These are phyloP conservation scores for Penicillium lividum DNA, from an alignment of 495 filamentous ascomycete genomes.

Conservation along the genomic window DNA sequence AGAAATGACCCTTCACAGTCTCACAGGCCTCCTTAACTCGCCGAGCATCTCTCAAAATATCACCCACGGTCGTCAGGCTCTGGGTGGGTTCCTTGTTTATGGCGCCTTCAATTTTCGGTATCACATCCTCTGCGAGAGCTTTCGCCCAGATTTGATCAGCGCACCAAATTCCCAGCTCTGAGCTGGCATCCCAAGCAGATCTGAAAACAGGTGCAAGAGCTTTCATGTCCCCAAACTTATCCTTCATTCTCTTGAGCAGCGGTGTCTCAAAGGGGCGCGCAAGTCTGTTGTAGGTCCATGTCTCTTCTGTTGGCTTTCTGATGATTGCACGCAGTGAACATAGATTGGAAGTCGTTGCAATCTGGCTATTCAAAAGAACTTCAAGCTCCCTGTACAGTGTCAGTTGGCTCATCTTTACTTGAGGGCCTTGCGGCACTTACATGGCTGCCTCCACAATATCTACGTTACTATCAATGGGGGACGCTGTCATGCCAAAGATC, in stretches of 20 bases:
- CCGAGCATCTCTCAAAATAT: conserved; percentile 50
- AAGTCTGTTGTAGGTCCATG: conserved; percentile 58
- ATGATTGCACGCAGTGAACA: conserved; percentile 59
- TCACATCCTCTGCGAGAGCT: conserved; percentile 65
- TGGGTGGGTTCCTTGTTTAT: conserved; percentile 44
- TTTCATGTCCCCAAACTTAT: conserved; percentile 55
- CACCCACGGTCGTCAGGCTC: conserved; percentile 30
- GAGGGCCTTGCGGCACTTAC: conserved; percentile 32
- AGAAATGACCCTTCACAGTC: conserved; percentile 52
- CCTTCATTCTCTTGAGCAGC: conserved; percentile 59
- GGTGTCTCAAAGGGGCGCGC: conserved; percentile 58
- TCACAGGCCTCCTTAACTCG: conserved; percentile 60
- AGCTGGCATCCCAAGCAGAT: conserved; percentile 57
- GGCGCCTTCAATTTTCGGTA: conserved; percentile 61
- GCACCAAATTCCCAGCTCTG: conserved; percentile 82
- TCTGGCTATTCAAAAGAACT: conserved; percentile 71
- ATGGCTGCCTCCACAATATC: conserved; percentile 68
- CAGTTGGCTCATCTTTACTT: not conserved
- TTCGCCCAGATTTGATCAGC: conserved; percentile 80
- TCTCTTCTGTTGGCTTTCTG: conserved; percentile 59
- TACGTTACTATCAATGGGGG: conserved; percentile 82
- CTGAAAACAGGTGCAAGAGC: conserved; percentile 60
- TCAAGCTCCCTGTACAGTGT: conserved; percentile 64
- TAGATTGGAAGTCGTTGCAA: conserved; percentile 76
- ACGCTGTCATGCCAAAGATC: conserved; percentile 97